Evolutionary conservation across 148 eudicot species (phyloP), one percentile per base, ranked within the genome.

Genomic region (Fagopyrum tataricum): DNA sequence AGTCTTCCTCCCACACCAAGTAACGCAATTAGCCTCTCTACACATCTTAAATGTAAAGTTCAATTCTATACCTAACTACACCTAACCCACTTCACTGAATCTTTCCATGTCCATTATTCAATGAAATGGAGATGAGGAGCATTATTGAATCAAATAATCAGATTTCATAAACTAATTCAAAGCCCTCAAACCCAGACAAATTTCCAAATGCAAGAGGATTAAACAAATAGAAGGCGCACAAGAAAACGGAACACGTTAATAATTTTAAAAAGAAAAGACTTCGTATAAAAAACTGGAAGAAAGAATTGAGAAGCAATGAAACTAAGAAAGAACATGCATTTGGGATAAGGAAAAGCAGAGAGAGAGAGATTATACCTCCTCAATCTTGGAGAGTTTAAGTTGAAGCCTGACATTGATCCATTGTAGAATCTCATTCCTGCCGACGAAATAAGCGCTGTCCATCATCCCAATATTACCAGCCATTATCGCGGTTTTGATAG

Each of bases 391-490:
- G 72, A 93, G 95, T 83, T 84, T 85, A 49, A 93, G 95, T 68
- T 88, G 97, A 78, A 93, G 92, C 53, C 86, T 82, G 69, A 81
- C 83, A 59, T 93, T 93, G 76, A 93, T 88, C 98, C 98, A 93
- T 15, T 86, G 74, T 52, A 93, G 75, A 75, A 93, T 86, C 81
- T 93, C 98, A 76, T 88, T 89, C 77, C 98, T 85, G 39, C 98
- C 98, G 72, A 91, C 98, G 69, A 93, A 93, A 80, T 93, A 93
- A 6, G 95, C 98, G 70, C 97, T 78, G 43, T 91, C 98, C 98
- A 93, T 93, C 74, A 93, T 93, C 83, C 98, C 97, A 11, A 93
- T 89, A 15, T 88, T 91, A 17, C 89, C 77, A 68, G 97, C 91
- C 97, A 89, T 93, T 68, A 42, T 64, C 59, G 6, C 68, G 14